Conservation (phyloP, 441 rosid genomes). For the Omphalea diandra region DNA sequence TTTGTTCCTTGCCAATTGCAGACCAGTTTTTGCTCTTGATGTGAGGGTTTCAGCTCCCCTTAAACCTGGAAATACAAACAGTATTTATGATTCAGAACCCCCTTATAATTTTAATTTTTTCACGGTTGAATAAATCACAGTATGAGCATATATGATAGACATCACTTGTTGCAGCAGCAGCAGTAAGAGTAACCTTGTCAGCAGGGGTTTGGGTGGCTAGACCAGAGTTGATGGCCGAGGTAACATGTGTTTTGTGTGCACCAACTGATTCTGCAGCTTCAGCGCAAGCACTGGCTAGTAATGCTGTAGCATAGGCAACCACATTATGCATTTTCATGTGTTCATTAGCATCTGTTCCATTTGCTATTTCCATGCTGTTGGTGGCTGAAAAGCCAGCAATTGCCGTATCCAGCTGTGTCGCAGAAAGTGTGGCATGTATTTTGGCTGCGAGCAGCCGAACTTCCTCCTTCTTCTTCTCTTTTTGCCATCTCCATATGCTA, state of each 20-base stretch:
- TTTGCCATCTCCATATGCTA: neutral
- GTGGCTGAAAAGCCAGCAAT: slow-evolving; percentile 17
- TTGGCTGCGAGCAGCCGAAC: slow-evolving; percentile 11
- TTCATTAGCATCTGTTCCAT: neutral
- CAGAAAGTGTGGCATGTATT: slow-evolving; percentile 19
- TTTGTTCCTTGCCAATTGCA: slow-evolving; percentile 2
- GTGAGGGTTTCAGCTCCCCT: slow-evolving; percentile 19
- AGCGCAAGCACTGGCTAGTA: slow-evolving; percentile 20
- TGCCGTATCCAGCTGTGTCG: slow-evolving; percentile 16
- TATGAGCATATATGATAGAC: neutral
- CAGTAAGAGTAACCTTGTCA: slow-evolving; percentile 16
- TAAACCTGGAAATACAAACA: neutral
- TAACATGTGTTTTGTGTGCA: slow-evolving; percentile 1
- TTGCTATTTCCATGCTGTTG: neutral
- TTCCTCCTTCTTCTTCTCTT: slow-evolving; percentile 16
- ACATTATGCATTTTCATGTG: neutral
- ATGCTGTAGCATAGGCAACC: slow-evolving; percentile 16
- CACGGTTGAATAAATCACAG: too few relatives aligned
- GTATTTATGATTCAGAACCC: neutral
- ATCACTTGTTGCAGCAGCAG: slow-evolving; percentile 20
- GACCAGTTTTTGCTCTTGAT: neutral
- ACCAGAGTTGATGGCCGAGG: slow-evolving; percentile 16
- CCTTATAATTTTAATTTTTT: too few relatives aligned
- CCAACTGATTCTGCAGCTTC: slow-evolving; percentile 20
- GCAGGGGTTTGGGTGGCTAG: slow-evolving; percentile 11